These are phyloP conservation scores for Bruguiera gymnorhiza DNA, from an alignment of 345 rosid species.

Conservation along the genomic window DNA sequence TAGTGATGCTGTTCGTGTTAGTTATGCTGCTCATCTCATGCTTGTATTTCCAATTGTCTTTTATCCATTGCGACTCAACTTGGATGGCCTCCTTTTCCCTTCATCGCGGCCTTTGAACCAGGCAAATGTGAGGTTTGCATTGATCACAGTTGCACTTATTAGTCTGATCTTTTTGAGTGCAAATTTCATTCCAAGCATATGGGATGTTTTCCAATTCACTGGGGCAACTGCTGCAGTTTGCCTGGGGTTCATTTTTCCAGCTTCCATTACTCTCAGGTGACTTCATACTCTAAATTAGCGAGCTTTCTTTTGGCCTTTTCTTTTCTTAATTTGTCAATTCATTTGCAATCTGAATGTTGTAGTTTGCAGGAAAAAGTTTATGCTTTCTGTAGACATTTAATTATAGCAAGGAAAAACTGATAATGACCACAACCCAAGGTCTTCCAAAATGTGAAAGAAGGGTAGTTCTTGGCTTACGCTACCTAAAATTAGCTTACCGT, in stretches of 20 bases:
- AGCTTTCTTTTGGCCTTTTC: not conserved
- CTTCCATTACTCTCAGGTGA: conserved; percentile 77
- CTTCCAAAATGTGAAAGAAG: not conserved
- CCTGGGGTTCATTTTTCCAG: conserved; percentile 91
- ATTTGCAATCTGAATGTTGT: not conserved
- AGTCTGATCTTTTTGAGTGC: conserved; percentile 66
- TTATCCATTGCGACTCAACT: conserved; percentile 69
- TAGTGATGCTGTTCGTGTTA: conserved; percentile 76
- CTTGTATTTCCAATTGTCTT: conserved; percentile 90
- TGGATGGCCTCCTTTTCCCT: conserved; percentile 87
- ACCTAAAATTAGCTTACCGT: not conserved
- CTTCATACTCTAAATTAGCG: conserved; percentile 14
- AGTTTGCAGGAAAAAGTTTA: not conserved
- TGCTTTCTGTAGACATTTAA: not conserved
- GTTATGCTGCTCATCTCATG: conserved; percentile 87
- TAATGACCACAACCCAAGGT: not conserved
- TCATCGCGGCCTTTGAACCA: conserved; percentile 49
- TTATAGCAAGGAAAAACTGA: not conserved
- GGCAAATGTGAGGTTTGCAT: conserved; percentile 64
- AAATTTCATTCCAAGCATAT: conserved; percentile 89
- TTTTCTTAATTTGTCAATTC: not conserved
- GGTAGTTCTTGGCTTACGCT: no score
- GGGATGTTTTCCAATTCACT: conserved; percentile 96
- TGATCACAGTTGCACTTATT: conserved; percentile 59
- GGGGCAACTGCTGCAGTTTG: conserved; percentile 96